phyloP scores from a whole-genome alignment of 305 asterid species.

The Solanum chacoense region DNA sequence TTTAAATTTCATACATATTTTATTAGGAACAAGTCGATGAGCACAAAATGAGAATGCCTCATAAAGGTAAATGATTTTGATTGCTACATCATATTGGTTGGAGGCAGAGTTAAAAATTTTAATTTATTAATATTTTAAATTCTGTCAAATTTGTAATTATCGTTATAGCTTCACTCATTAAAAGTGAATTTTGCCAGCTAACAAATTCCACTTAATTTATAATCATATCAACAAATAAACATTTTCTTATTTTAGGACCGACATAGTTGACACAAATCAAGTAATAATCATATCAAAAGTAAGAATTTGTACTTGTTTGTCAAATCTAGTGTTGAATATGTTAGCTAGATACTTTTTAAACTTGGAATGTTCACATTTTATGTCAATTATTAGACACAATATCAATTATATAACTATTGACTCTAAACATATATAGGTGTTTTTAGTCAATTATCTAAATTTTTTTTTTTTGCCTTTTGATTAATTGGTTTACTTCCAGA shows the following conservation, averaged over 20 bases:
- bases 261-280: neutral
- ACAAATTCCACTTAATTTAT: neutral
- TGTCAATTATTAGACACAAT: neutral
- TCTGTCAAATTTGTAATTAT: neutral
- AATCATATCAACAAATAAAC: neutral
- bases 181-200: neutral
- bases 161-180: neutral
- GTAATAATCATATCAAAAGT: neutral
- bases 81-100: neutral
- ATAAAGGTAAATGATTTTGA: neutral
- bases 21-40: neutral
- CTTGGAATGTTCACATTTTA: neutral
- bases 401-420: neutral
- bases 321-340: neutral
- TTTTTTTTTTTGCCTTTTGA: neutral
- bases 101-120: rapidly evolving
- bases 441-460: neutral
- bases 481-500: neutral
- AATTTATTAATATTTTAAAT: neutral
- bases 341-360: neutral
- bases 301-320: neutral
- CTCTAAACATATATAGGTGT: neutral
- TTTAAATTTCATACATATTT: neutral
- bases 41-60: neutral
- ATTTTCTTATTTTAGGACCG: neutral